Evolutionary conservation across 1,284 basidiomycete species (phyloP).

Genomic region (Termitomyces sp.): DNA sequence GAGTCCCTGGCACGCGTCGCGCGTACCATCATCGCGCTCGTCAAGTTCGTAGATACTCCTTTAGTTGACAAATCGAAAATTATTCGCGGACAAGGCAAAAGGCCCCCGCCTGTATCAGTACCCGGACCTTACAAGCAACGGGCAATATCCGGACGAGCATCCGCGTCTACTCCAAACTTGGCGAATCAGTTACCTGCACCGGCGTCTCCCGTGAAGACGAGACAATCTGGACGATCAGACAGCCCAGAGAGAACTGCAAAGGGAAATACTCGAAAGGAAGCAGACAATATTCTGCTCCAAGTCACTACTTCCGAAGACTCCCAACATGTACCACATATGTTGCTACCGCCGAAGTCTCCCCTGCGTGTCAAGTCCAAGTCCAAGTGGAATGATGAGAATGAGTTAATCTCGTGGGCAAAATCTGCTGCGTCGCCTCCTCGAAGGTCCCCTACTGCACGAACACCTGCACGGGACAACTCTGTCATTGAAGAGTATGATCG

Average conservation of each 20-base stretch:
- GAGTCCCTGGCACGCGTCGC: conserved; percentile 66
- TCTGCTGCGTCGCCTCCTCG: conserved; percentile 25
- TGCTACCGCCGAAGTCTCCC: conserved; percentile 52
- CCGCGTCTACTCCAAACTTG: conserved; percentile 64
- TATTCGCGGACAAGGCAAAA: conserved; percentile 37
- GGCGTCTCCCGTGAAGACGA: conserved; percentile 34
- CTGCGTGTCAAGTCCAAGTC: conserved; percentile 35
- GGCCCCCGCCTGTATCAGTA: conserved; percentile 17
- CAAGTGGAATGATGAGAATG: conserved; percentile 28
- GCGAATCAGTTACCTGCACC: conserved; percentile 25
- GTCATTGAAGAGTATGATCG: conserved; percentile 22
- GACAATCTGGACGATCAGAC: conserved; percentile 49
- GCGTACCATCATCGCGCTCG: conserved; percentile 59
- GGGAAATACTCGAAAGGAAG: conserved; percentile 23
- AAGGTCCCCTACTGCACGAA: conserved; percentile 20
- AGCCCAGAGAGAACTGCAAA: conserved; percentile 39
- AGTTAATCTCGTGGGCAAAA: conserved; percentile 29
- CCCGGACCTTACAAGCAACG: conserved; percentile 17
- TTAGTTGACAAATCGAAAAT: conserved; percentile 38
- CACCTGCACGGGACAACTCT: conserved; percentile 31
- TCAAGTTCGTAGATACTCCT: conserved; percentile 55
- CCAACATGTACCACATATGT: conserved; percentile 29
- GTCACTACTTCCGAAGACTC: conserved; percentile 10
- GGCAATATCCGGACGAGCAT: conserved; percentile 29
- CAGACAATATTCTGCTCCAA: conserved; percentile 14